phyloP scores from a whole-genome alignment of 192 early-diverging fungal genomes.

The Coemansia sp. region DNA sequence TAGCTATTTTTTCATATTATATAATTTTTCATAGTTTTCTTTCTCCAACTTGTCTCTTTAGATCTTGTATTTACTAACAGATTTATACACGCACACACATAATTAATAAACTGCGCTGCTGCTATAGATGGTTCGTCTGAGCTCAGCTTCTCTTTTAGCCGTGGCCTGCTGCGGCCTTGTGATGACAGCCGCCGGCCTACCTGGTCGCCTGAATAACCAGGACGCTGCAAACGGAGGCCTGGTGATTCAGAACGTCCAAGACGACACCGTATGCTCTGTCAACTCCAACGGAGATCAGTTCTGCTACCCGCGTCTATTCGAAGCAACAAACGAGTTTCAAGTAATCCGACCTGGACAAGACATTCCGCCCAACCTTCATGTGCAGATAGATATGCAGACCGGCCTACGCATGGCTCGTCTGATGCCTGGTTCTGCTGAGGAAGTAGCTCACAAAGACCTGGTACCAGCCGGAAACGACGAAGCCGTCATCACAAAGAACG shows the following conservation, averaged over 20 bases:
- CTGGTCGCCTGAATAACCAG: neutral
- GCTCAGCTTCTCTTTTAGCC: conserved; percentile 6
- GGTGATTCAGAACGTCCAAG: neutral
- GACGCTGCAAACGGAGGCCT: neutral
- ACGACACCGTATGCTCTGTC: conserved; percentile 27
- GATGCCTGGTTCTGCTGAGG: conserved; percentile 32
- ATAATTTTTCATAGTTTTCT: no score
- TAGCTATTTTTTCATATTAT: no score
- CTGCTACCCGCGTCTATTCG: conserved; percentile 65
- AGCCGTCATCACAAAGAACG: neutral
- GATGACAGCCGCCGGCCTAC: neutral
- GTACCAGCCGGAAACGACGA: neutral
- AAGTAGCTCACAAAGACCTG: conserved; percentile 5
- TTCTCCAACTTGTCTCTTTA: no score
- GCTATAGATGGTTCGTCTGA: conserved; percentile 13
- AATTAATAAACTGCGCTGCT: neutral
- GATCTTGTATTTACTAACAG: no score
- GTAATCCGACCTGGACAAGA: conserved; percentile 62
- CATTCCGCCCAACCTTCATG: conserved; percentile 64
- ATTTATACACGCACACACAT: neutral
- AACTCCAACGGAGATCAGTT: conserved; percentile 32
- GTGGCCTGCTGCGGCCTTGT: neutral
- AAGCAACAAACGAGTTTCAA: conserved; percentile 62
- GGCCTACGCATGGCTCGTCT: conserved; percentile 62
- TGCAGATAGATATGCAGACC: conserved; percentile 65